Evolutionary conservation across 164 flowering plant species (phyloP).

Genomic region (Hamamelis virginiana): DNA sequence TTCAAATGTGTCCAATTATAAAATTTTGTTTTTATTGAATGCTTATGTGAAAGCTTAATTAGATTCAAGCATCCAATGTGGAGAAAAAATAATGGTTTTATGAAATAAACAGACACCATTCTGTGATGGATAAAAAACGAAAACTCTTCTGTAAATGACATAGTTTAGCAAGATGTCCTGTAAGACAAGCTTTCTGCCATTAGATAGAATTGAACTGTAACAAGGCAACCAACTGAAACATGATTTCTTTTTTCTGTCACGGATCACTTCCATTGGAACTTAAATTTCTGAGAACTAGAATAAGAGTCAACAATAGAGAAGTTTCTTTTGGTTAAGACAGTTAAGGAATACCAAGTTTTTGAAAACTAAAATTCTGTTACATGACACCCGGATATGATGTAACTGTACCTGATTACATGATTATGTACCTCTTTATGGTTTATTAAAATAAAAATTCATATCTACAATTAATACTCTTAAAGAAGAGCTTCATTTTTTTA

Average conservation of each 20-base stretch:
- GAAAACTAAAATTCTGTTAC: background rate
- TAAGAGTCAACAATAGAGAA: background rate
- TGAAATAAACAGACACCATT: background rate
- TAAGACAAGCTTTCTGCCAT: background rate
- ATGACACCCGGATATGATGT: background rate
- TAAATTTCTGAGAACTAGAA: background rate
- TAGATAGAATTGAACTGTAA: too few relatives aligned
- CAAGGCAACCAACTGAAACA: too few relatives aligned
- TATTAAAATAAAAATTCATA: too few relatives aligned
- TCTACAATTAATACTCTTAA: too few relatives aligned
- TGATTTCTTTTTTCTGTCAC: background rate
- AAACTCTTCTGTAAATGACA: background rate
- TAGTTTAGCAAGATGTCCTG: conserved; percentile 1
- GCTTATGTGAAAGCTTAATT: background rate
- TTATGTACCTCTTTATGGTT: background rate
- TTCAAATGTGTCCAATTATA: background rate
- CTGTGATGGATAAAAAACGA: too few relatives aligned
- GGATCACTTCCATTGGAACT: background rate
- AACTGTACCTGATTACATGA: background rate
- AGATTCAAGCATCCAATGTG: background rate
- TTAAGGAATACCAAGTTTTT: background rate
- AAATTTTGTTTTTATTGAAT: background rate
- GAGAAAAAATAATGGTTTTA: background rate
- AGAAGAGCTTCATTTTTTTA: background rate
- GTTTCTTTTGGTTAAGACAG: background rate